A percentile compares a stretch with the other conserved stretches of the same genome.
These are phyloP conservation scores for Macrocybe gigantea DNA, from an alignment of 768 basidiomycete species.

Conservation along the genomic window DNA sequence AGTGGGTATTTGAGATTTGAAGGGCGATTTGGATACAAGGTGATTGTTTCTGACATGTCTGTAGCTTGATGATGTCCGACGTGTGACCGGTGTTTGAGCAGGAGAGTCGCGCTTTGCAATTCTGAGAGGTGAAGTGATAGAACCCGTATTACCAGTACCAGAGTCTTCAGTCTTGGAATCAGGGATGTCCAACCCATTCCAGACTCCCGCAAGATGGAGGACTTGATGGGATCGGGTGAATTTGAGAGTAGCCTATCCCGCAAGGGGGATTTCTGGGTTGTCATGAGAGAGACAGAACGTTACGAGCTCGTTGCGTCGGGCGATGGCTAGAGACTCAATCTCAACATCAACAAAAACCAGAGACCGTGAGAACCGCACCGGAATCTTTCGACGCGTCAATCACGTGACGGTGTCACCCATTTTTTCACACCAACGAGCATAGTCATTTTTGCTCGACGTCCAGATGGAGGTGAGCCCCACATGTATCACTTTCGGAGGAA, in stretches of 20 bases:
- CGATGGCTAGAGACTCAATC: conserved; percentile 6
- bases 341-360: conserved; percentile 31
- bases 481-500: too few relatives aligned
- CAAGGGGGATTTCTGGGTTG: conserved; percentile 40
- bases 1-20: conserved; percentile 62
- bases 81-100: conserved; percentile 49
- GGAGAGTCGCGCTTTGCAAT: conserved; percentile 64
- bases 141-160: conserved; percentile 23
- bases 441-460: neutral
- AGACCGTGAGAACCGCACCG: conserved; percentile 14
- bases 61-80: conserved; percentile 74
- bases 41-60: conserved; percentile 72
- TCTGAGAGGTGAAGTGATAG: conserved; percentile 60
- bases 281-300: conserved; percentile 17
- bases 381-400: conserved; percentile 20
- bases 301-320: conserved; percentile 1
- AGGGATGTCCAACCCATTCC: conserved; percentile 57
- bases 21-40: conserved; percentile 83
- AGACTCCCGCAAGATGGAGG: conserved; percentile 57
- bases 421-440: neutral
- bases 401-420: conserved; percentile 32
- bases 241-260: conserved; percentile 58
- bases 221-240: conserved; percentile 58
- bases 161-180: conserved; percentile 26
- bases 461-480: neutral